Percentiles rank a stretch among this genome's conserved stretches.
These are phyloP conservation scores for Stemphylium lycopersici DNA, from an alignment of 2,329 filamentous ascomycete genomes.

Conservation along the genomic window DNA sequence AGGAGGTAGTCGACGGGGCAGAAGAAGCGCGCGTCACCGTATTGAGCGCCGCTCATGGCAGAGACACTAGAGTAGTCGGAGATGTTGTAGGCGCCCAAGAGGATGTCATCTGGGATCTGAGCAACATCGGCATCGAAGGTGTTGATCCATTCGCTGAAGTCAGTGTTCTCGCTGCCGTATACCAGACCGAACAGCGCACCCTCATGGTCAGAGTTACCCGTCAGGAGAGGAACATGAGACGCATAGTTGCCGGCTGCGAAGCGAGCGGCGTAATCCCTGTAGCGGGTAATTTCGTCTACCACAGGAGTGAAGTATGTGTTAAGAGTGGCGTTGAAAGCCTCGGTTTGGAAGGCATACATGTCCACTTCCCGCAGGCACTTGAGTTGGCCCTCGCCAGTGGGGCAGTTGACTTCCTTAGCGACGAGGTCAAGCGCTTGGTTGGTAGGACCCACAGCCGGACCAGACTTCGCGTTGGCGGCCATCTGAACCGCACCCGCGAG, in stretches of 20 bases:
- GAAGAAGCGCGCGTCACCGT: conserved; percentile 56
- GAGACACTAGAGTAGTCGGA: conserved; percentile 49
- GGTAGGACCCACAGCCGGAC: conserved; percentile 26
- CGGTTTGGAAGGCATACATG: conserved; percentile 31
- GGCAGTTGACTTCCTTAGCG: conserved; percentile 31
- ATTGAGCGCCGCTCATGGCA: conserved; percentile 52
- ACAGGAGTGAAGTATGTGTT: conserved; percentile 34
- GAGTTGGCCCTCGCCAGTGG: conserved; percentile 25
- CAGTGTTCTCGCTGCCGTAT: conserved; percentile 34
- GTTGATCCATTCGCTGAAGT: conserved; percentile 53
- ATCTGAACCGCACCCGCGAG: conserved; percentile 31
- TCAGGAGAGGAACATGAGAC: conserved; percentile 33
- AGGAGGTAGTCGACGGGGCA: conserved; percentile 47
- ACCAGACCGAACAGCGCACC: conserved; percentile 34
- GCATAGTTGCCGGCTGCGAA: conserved; percentile 35
- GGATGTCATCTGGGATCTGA: conserved; percentile 44
- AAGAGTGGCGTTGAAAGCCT: conserved; percentile 31
- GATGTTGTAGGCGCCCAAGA: conserved; percentile 45
- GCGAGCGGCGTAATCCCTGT: conserved; percentile 27
- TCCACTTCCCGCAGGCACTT: conserved; percentile 30
- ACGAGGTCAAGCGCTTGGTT: conserved; percentile 32
- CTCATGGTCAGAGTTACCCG: conserved; percentile 36
- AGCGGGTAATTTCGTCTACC: conserved; percentile 31
- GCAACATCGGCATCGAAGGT: conserved; percentile 52
- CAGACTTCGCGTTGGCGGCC: conserved; percentile 34